Evolutionary conservation across 306 rosid genomes (phyloP), one percentile per base, ranked within the genome.

Genomic region (Gillenia trifoliata): DNA sequence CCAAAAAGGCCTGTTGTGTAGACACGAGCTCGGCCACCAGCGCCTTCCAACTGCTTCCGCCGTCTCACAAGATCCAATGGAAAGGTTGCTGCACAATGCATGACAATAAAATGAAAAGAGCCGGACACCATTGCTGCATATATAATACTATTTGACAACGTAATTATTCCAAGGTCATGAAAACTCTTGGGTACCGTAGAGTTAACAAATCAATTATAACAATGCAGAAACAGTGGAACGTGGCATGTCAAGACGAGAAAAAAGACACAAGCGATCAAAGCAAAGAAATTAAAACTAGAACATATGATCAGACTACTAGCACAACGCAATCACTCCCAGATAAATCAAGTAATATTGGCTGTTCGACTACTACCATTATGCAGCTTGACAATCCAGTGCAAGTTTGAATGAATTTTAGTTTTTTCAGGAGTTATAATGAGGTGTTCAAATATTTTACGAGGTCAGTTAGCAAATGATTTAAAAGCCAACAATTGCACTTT

Each of bases 21-120:
- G 61, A 95, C 98, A 9, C 78, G 96, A 41, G 99, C 93, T 64
- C 98, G 93, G 41, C 99, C 98, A 31, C 97, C 97, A 0, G 89
- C 99, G 45, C 99, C 99, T 78, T 95, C 99, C 89, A 95, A 79
- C 78, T 95, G 99, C 84, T 90, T 95, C 69, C 99, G 82, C 57
- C 99, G 89, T 68, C 99, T 89, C 80, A 95, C 98, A 66, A 95
- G 97, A 83, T 95, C 99, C 90, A 95, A 75, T 17, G 99, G 99
- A 81, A 92, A 95, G 28, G 99, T 95, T 69, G 96, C 98, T 92
- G 96, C 97, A 90, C 26, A 74, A 66, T 71, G 78, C 41, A 63
- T 23, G 49, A 78, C 55, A 80, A 72, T 25, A 77, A 33, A 49
- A 86, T 84, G 64, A 78, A 64, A 78, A 72, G 75, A 77, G 73